These are phyloP conservation scores for Phytopythium mirpurense DNA, from an alignment of 352 stramenopile species.

Conservation along the genomic window DNA sequence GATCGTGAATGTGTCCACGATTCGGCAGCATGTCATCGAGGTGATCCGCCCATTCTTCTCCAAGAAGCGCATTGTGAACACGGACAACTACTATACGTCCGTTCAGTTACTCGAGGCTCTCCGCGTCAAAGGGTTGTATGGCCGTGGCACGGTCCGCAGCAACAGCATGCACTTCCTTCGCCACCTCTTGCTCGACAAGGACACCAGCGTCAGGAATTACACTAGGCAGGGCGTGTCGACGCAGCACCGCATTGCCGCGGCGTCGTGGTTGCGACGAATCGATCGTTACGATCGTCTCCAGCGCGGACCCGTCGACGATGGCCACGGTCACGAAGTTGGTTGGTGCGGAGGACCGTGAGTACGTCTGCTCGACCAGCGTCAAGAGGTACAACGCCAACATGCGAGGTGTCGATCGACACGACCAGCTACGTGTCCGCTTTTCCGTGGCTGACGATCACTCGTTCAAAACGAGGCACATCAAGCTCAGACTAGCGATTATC, in stretches of 20 bases:
- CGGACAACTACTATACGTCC: conserved; percentile 8
- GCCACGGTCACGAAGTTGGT: conserved; percentile 2
- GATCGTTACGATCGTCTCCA: conserved; percentile 2
- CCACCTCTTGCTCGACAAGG: not conserved
- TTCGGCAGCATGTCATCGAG: no score
- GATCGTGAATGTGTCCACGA: no score
- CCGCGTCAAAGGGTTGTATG: not conserved
- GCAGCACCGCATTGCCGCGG: conserved; percentile 2
- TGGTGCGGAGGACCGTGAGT: conserved; percentile 2
- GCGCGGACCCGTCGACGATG: conserved; percentile 3
- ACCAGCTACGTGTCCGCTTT: conserved; percentile 20
- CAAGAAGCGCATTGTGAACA: conserved; percentile 4
- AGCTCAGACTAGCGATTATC: conserved; percentile 15
- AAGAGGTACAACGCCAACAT: conserved; percentile 26
- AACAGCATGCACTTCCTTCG: conserved; percentile 2
- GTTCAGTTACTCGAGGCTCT: conserved; percentile 3
- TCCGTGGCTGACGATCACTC: conserved; percentile 20
- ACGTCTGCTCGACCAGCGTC: conserved; percentile 13
- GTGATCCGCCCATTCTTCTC: conserved; percentile 1
- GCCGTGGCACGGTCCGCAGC: not conserved
- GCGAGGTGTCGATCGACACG: conserved; percentile 21
- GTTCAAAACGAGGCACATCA: conserved; percentile 30
- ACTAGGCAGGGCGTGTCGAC: not conserved
- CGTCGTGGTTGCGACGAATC: not conserved
- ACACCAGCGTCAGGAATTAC: not conserved